A percentile compares a stretch with the other conserved stretches of the same genome.
Evolutionary conservation across 148 eudicot species (phyloP).

Genomic region (Dianthus caryophyllus): DNA sequence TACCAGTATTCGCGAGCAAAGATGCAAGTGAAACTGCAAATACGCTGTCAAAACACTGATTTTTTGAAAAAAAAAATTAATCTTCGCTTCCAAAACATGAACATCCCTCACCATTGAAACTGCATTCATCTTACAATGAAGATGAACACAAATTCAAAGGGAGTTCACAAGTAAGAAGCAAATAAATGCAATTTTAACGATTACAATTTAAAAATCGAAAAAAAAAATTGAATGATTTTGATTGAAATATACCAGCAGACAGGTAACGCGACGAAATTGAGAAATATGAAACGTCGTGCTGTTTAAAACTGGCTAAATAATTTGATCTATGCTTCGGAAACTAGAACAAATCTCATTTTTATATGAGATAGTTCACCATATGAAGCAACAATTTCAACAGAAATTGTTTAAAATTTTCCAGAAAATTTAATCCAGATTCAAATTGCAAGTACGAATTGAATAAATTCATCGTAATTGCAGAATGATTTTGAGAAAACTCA

Average conservation of each 20-base stretch:
- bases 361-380: slow-evolving; percentile 27
- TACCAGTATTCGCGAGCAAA: slow-evolving; percentile 17
- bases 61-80: too few relatives aligned
- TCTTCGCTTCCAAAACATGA: slow-evolving; percentile 24
- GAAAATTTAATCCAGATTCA: slow-evolving; percentile 2
- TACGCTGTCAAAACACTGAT: slow-evolving; percentile 15
- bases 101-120: slow-evolving; percentile 1
- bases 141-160: slow-evolving; percentile 7
- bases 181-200: background rate
- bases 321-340: slow-evolving; percentile 31
- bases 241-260: slow-evolving; percentile 34
- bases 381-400: slow-evolving; percentile 21
- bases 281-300: slow-evolving; percentile 26
- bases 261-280: slow-evolving; percentile 32
- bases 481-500: background rate
- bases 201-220: background rate
- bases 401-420: background rate
- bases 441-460: slow-evolving; percentile 1
- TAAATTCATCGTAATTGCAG: background rate
- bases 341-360: slow-evolving; percentile 24
- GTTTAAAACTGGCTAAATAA: slow-evolving; percentile 35
- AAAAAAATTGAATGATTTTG: background rate
- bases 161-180: slow-evolving; percentile 24
- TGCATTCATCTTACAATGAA: slow-evolving; percentile 1
- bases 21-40: slow-evolving; percentile 15